Base-by-base conservation (phyloP, 805 yeast species). In the Metschnikowia cubensis region DNA sequence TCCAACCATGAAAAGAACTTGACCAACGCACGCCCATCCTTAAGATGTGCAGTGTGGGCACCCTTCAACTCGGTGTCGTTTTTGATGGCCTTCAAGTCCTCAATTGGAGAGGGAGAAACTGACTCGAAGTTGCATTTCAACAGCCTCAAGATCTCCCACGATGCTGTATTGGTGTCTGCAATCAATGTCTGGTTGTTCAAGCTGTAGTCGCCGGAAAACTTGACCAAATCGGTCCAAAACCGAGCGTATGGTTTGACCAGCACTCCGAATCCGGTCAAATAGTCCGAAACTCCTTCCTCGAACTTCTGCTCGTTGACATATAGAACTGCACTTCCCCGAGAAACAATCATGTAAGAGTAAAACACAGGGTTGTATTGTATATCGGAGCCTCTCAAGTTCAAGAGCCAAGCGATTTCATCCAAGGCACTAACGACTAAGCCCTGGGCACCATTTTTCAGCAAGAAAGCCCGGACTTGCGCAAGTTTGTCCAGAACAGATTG, bases 1-100 rank as follows among this genome's bases (percentile, higher is more conserved):
- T 81, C 85, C 54, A 82, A 69, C 86, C 86, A 82, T 3, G 84
- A 69, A 57, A 80, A 80, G 54, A 74, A 80, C 50, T 73, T 65
- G 42, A 77, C 69, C 41, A 81, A 63, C 1, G 86, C 84, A 53
- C 77, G 68, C 17, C 84, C 83, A 61, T 82, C 87, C 59, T 78
- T 82, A 50, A 79, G 66, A 57, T 81, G 84, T 0, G 85, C 81
- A 17, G 57, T 54, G 51, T 69, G 70, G 49, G 82, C 82, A 4
- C 84, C 83, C 36, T 69, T 54, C 20, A 81, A 55, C 62, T 82
- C 87, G 17, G 63, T 58, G 5, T 59, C 63, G 57, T 79, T 81
- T 57, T 81, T 82, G 35, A 79, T 62, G 40, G 80, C 74, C 62
- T 82, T 82, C 61, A 80, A 69, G 40, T 69, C 75, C 53, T 75